These are phyloP conservation scores for Penicillium sp. DNA, from an alignment of 2,329 filamentous ascomycete genomes.

Conservation along the genomic window DNA sequence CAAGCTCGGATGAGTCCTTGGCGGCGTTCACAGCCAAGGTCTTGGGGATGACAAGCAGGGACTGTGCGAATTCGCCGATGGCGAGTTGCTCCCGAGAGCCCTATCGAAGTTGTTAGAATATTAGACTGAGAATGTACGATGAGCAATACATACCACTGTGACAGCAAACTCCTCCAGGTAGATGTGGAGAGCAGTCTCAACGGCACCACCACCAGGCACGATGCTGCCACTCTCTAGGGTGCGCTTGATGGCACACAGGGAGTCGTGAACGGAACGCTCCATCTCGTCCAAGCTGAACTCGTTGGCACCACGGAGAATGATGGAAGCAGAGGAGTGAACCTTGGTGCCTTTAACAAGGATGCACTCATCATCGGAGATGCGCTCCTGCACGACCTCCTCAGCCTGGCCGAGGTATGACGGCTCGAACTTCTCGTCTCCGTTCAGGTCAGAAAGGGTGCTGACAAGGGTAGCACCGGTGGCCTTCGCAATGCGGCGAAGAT, in stretches of 20 bases:
- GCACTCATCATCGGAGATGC: slow-evolving; percentile 98
- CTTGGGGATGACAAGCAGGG: slow-evolving; percentile 91
- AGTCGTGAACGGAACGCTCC: slow-evolving; percentile 98
- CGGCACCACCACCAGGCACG: slow-evolving; percentile 91
- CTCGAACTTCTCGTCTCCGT: slow-evolving; percentile 96
- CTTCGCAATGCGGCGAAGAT: slow-evolving; percentile 90
- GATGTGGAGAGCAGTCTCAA: slow-evolving; percentile 98
- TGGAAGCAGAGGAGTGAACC: slow-evolving; percentile 86
- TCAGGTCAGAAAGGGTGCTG: slow-evolving; percentile 90
- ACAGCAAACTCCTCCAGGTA: slow-evolving; percentile 98
- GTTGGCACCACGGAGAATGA: slow-evolving; percentile 92
- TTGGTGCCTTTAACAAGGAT: slow-evolving; percentile 97
- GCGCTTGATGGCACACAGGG: slow-evolving; percentile 92
- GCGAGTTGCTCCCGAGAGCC: slow-evolving; percentile 94
- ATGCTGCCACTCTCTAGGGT: slow-evolving; percentile 96
- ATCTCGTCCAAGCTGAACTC: slow-evolving; percentile 98
- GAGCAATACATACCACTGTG: slow-evolving; percentile 66
- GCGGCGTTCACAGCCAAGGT: slow-evolving; percentile 95
- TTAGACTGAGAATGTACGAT: neutral
- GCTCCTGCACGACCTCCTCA: slow-evolving; percentile 96
- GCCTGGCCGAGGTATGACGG: slow-evolving; percentile 83
- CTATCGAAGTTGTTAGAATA: slow-evolving; percentile 33
- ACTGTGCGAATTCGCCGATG: slow-evolving; percentile 94
- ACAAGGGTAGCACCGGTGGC: slow-evolving; percentile 92
- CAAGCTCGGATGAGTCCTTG: slow-evolving; percentile 92